Evolutionary conservation across 768 basidiomycete genomes (phyloP), one percentile per base, ranked within the genome.

Genomic region (Boletus fagicola): DNA sequence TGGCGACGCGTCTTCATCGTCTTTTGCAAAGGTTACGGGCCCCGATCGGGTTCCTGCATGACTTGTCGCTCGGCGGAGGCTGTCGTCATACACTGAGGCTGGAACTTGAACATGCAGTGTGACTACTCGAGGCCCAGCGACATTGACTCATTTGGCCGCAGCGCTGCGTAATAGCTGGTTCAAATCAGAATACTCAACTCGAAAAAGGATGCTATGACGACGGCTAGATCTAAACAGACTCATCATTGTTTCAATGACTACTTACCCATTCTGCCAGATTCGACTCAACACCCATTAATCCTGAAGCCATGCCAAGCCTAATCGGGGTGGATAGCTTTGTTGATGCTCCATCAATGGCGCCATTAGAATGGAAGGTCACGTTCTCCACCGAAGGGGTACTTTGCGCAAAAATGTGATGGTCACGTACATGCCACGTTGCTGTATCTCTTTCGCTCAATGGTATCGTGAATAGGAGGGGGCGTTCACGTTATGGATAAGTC

Each of bases 401-500:
- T 39, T 38, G 47, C 35, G 18, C 36, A 38, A 30, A 35, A 20
- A 54, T 36, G 18, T 47, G 31, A 49, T 39, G 22, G 26, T 63
- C 61, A 59, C 62, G 49, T 62, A 59, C 24, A 5, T 38, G 51
- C 43, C 59, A 58, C 38, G 56, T 65, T 68, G 40, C 33, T 38
- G 47, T 38, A 18, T 42, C 49, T 35, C 49, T 53, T 68, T 50
- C 4, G 38, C 43, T 40, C 30, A 30, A 39, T 56, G 38, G 35
- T 39, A 12, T 33, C 24, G 38, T n/a, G 42, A 48, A 46, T 42
- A 26, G 49, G 20, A 43, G 33, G 4, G 4, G 18, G 2, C 5
- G 28, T 49, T 69, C 53, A 69, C 65, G 67, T 48, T 47, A 68
- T 31, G 53, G 60, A 67, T 67, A 69, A 65, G 62, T 67, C 45